Percentiles rank a stretch among this genome's conserved stretches.
These are phyloP conservation scores for Acanthamoeba culbertsoni DNA, from an alignment of 208 protist species.

Conservation along the genomic window DNA sequence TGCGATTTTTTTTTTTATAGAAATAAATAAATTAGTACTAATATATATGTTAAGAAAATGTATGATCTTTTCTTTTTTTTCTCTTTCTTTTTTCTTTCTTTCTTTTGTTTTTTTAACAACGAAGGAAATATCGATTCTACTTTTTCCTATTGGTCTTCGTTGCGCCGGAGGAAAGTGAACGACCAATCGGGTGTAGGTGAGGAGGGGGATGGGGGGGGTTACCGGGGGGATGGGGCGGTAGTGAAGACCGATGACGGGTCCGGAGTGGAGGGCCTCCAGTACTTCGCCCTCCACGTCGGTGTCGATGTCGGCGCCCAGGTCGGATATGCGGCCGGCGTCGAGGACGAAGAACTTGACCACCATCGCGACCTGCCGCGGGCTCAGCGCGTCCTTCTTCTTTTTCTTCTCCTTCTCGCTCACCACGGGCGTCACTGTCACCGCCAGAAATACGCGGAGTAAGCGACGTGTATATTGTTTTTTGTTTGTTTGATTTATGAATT, in stretches of 20 bases:
- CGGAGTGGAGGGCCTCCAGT: neutral
- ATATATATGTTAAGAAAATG: too few relatives aligned
- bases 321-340: neutral
- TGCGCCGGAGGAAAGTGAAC: too few relatives aligned
- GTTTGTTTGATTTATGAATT: neutral
- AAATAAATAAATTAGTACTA: too few relatives aligned
- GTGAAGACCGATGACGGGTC: neutral
- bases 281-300: conserved; percentile 22
- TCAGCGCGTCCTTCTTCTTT: neutral
- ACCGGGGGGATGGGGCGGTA: neutral
- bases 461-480: neutral
- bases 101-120: too few relatives aligned
- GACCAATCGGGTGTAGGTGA: too few relatives aligned
- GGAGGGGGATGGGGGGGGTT: too few relatives aligned
- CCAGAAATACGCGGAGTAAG: neutral
- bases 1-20: neutral
- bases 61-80: too few relatives aligned
- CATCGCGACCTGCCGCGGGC: neutral
- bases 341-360: neutral
- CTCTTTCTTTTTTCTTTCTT: too few relatives aligned
- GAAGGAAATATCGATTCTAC: too few relatives aligned
- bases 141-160: too few relatives aligned
- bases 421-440: neutral
- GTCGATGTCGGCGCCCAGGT: conserved; percentile 19
- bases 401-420: conserved; percentile 6